Evolutionary conservation across 1,284 basidiomycete genomes (phyloP).

Genomic region (Sparassis latifolia): DNA sequence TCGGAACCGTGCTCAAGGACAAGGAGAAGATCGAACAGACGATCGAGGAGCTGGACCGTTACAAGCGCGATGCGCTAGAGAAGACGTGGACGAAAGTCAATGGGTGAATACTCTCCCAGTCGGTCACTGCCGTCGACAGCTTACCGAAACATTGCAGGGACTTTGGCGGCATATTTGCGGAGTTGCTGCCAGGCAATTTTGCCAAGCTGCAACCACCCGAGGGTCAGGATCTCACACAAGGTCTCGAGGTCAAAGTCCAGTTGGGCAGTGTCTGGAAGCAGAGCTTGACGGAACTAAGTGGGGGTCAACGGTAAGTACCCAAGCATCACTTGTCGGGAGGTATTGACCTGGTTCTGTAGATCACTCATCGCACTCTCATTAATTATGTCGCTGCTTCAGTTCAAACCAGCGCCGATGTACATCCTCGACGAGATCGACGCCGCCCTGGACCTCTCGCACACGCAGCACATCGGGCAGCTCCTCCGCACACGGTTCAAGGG

Average conservation of each 20-base stretch:
- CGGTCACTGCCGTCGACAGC: neutral
- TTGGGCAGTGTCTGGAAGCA: conserved; percentile 97
- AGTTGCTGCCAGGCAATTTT: conserved; percentile 94
- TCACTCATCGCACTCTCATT: conserved; percentile 95
- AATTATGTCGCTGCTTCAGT: conserved; percentile 97
- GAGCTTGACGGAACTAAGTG: conserved; percentile 92
- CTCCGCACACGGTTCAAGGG: conserved; percentile 98
- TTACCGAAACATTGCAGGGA: conserved; percentile 49
- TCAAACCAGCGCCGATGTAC: conserved; percentile 99
- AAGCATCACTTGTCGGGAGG: neutral
- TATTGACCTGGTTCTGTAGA: conserved; percentile 32
- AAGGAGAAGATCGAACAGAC: conserved; percentile 96
- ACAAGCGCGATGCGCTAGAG: conserved; percentile 89
- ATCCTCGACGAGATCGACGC: conserved; percentile 99
- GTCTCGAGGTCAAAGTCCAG: conserved; percentile 95
- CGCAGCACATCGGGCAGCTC: conserved; percentile 94
- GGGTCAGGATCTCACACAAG: conserved; percentile 88
- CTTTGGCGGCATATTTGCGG: conserved; percentile 95
- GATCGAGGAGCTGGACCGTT: conserved; percentile 88
- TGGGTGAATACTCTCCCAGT: conserved; percentile 42
- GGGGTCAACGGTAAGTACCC: conserved; percentile 81
- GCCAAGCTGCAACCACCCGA: conserved; percentile 94
- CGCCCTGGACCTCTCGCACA: conserved; percentile 92
- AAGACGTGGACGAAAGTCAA: conserved; percentile 98
- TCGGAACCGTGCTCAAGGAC: conserved; percentile 86